A percentile compares a stretch with the other conserved stretches of the same genome.
These are phyloP conservation scores for Pezicula rhizophila DNA, from an alignment of 2,329 filamentous ascomycete species.

Conservation along the genomic window DNA sequence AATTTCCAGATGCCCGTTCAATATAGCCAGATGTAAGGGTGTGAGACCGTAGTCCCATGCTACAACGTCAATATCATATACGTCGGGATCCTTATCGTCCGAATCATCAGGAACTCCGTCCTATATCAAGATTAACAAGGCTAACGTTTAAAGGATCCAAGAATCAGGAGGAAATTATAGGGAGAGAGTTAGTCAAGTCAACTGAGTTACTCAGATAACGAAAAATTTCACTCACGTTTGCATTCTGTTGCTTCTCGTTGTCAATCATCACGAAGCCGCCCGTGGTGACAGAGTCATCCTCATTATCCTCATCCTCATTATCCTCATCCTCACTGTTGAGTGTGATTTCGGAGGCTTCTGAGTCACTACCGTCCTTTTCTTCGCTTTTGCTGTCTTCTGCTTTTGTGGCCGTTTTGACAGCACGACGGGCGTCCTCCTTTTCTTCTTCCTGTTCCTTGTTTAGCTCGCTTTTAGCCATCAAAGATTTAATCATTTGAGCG, in stretches of 20 bases:
- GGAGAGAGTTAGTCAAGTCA: slow-evolving; percentile 22
- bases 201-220: slow-evolving; percentile 21
- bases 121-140: slow-evolving; percentile 20
- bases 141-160: neutral
- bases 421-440: slow-evolving; percentile 40
- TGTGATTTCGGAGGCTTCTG: slow-evolving; percentile 27
- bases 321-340: slow-evolving; percentile 18
- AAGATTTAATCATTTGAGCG: slow-evolving; percentile 60
- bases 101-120: slow-evolving; percentile 47
- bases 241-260: slow-evolving; percentile 38
- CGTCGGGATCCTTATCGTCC: slow-evolving; percentile 61
- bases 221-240: slow-evolving; percentile 51
- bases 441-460: slow-evolving; percentile 66
- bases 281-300: slow-evolving; percentile 47
- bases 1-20: slow-evolving; percentile 62
- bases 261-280: slow-evolving; percentile 69
- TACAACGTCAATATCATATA: slow-evolving; percentile 72
- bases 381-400: slow-evolving; percentile 22
- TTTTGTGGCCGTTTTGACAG: slow-evolving; percentile 16
- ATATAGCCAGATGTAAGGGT: slow-evolving; percentile 72
- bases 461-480: slow-evolving; percentile 67
- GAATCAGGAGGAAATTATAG: neutral
- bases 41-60: slow-evolving; percentile 74
- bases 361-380: slow-evolving; percentile 29
- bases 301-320: too few relatives aligned